phyloP scores from a whole-genome alignment of 768 basidiomycete genomes.

The Phlegmacium glaucopus region DNA sequence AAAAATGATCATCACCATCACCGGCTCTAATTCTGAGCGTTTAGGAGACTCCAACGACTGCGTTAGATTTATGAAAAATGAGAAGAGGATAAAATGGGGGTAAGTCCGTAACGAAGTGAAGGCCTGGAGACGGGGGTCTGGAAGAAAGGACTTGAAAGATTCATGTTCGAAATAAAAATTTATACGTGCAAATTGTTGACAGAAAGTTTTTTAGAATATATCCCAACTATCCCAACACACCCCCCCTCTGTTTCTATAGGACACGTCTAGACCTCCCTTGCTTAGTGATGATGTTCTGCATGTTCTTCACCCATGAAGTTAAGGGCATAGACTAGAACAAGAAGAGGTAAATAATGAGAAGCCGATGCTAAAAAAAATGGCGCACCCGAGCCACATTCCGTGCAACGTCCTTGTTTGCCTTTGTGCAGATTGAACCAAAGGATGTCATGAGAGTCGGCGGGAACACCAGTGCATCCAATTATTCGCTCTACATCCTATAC shows the following conservation, averaged over 20 bases:
- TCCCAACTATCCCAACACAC: slow-evolving; percentile 11
- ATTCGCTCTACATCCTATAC: slow-evolving; percentile 74
- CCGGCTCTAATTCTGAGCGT: too few species aligned
- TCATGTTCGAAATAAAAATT: slow-evolving; percentile 3
- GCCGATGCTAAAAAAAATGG: slow-evolving; percentile 7
- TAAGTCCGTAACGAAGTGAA: background rate
- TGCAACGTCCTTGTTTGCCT: slow-evolving; percentile 75
- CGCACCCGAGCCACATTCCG: slow-evolving; percentile 91
- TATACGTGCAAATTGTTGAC: slow-evolving; percentile 11
- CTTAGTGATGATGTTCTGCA: slow-evolving; percentile 46
- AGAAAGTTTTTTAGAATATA: slow-evolving; percentile 16
- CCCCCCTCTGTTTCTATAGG: slow-evolving; percentile 7
- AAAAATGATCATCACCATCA: too few species aligned
- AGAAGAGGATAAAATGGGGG: background rate
- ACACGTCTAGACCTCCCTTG: slow-evolving; percentile 7
- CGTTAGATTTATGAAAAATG: slow-evolving; percentile 5
- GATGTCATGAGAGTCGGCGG: slow-evolving; percentile 93
- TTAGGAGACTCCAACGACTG: background rate
- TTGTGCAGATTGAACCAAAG: slow-evolving; percentile 74
- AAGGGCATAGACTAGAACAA: slow-evolving; percentile 60
- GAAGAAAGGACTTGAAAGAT: background rate
- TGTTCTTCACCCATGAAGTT: slow-evolving; percentile 66
- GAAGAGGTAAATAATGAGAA: slow-evolving; percentile 1
- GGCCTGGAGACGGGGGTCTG: background rate
- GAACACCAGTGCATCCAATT: slow-evolving; percentile 92